Conservation (phyloP, 148 eudicot species). For the Chenopodium formosanum region DNA sequence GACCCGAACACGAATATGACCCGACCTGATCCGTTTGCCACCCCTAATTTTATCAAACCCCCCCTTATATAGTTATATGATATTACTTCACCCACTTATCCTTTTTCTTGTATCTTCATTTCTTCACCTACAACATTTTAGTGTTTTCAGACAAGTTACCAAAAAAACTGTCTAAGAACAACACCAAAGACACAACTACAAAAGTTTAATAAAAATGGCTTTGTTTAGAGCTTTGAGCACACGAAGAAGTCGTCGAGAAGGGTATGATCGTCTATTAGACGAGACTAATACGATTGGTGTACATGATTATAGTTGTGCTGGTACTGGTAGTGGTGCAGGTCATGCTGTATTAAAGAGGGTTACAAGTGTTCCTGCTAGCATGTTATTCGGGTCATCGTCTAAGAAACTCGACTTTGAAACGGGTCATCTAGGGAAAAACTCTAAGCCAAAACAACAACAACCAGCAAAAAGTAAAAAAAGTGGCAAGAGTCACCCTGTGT, state of each 20-base stretch:
- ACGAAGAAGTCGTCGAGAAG: conserved; percentile 24
- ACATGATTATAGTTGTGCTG: not conserved
- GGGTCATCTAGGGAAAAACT: not conserved
- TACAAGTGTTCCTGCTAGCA: conserved; percentile 34
- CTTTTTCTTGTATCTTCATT: not conserved
- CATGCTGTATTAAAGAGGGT: conserved; percentile 30
- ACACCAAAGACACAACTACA: not conserved
- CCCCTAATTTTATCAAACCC: not conserved
- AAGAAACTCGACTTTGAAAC: conserved; percentile 11
- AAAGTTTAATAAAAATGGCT: conserved; percentile 13
- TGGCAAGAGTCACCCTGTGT: conserved; percentile 37
- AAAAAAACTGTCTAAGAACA: not conserved
- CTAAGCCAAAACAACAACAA: conserved; percentile 6
- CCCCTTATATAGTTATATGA: not conserved
- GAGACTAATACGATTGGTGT: conserved; percentile 8
- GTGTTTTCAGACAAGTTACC: not conserved
- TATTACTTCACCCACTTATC: not conserved
- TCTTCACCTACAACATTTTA: not conserved
- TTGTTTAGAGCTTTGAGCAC: conserved; percentile 45
- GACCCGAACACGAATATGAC: too few species aligned
- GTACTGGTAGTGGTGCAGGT: not conserved
- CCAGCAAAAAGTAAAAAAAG: conserved; percentile 3
- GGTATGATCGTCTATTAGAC: conserved; percentile 35
- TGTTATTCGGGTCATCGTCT: conserved; percentile 36
- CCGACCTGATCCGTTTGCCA: too few species aligned